A percentile compares a stretch with the other conserved stretches of the same genome.
phyloP scores from a whole-genome alignment of 257 asterid genomes.

The Solanum okadae region DNA sequence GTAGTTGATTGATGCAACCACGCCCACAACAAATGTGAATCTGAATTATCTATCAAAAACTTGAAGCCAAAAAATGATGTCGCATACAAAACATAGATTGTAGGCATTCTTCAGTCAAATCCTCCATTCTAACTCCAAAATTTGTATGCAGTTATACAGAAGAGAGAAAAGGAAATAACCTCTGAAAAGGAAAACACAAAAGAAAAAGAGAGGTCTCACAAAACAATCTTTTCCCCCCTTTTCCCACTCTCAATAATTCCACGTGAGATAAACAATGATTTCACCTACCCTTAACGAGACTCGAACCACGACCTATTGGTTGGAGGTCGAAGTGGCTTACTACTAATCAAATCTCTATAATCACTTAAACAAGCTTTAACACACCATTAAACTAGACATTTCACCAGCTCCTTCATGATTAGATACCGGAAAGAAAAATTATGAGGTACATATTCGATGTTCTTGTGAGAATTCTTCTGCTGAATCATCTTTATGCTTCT shows the following conservation, averaged over 20 bases:
- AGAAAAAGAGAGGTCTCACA: not conserved
- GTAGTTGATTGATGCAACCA: not conserved
- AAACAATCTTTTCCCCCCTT: not conserved
- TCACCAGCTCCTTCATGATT: constrained; percentile 57
- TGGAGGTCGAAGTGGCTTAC: not conserved
- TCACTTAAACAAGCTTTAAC: not conserved
- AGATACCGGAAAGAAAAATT: constrained; percentile 66
- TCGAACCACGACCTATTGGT: not conserved
- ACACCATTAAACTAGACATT: constrained; percentile 19
- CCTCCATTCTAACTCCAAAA: not conserved
- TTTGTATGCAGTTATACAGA: not conserved
- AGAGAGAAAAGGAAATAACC: not conserved
- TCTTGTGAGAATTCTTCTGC: constrained; percentile 44
- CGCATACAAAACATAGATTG: not conserved
- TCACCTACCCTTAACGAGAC: not conserved
- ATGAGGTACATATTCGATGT: constrained; percentile 79
- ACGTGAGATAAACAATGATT: not conserved
- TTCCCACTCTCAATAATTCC: not conserved
- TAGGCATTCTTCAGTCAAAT: not conserved
- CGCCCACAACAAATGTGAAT: not conserved
- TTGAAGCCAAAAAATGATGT: not conserved
- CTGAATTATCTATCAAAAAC: too few species aligned
- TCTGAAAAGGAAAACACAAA: not conserved
- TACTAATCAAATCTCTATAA: not conserved
- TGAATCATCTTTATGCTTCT: constrained; percentile 55